Evolutionary conservation across 2,329 filamentous ascomycete species (phyloP).

Genomic region (Claviceps sp.): DNA sequence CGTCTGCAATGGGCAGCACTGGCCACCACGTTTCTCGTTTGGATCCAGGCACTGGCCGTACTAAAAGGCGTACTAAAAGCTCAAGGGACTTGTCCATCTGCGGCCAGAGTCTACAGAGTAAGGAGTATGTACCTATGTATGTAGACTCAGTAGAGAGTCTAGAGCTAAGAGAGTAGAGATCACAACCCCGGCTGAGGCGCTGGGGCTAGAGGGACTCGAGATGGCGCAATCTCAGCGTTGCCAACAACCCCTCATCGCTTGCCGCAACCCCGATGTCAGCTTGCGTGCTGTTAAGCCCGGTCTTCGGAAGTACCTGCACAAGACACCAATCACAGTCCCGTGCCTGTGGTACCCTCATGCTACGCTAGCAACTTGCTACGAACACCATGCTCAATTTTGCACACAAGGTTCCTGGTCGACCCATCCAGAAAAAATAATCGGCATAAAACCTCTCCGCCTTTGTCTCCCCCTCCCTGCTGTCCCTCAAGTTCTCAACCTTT

Average conservation of each 20-base stretch:
- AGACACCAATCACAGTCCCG: too few species aligned
- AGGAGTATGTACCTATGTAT: too few species aligned
- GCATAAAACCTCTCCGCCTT: conserved; percentile 7
- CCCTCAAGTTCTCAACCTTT: not conserved
- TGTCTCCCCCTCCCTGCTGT: conserved; percentile 5
- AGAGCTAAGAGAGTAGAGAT: not conserved
- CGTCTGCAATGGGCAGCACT: not conserved
- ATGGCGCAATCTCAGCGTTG: conserved; percentile 6
- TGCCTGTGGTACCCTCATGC: not conserved
- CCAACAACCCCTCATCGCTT: not conserved
- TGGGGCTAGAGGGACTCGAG: not conserved
- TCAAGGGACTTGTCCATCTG: too few species aligned
- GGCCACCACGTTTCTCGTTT: not conserved
- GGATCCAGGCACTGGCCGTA: not conserved
- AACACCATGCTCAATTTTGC: too few species aligned
- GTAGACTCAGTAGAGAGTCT: too few species aligned
- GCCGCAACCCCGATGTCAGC: too few species aligned
- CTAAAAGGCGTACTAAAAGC: not conserved
- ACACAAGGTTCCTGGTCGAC: not conserved
- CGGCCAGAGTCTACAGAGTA: not conserved
- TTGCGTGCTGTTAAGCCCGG: not conserved
- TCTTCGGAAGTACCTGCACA: conserved; percentile 2
- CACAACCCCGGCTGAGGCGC: not conserved
- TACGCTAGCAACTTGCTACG: not conserved
- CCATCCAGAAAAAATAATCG: conserved; percentile 1